Evolutionary conservation across 2,329 filamentous ascomycete species (phyloP).

Genomic region (Metarhizium robertsii): DNA sequence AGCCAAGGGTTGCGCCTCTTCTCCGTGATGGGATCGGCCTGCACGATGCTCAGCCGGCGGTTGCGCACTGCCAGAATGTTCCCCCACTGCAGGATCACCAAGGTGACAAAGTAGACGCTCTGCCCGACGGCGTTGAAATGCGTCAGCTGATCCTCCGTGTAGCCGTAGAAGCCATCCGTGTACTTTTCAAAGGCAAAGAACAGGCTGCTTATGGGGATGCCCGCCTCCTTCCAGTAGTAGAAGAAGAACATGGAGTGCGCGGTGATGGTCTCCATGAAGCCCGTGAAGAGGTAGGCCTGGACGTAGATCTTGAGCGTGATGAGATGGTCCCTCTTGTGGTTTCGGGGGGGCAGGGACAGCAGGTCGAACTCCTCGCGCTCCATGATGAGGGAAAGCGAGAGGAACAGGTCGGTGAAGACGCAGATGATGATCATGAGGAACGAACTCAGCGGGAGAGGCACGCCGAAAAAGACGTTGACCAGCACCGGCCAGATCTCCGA

Average conservation of each 20-base stretch:
- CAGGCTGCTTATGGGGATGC: constrained; percentile 36
- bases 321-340: constrained; percentile 39
- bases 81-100: constrained; percentile 45
- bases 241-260: constrained; percentile 46
- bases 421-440: constrained; percentile 52
- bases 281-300: constrained; percentile 43
- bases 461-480: constrained; percentile 45
- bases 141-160: constrained; percentile 32
- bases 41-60: constrained; percentile 40
- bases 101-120: constrained; percentile 43
- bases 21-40: constrained; percentile 38
- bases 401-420: constrained; percentile 45
- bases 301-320: constrained; percentile 42
- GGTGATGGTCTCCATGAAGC: constrained; percentile 38
- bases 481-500: constrained; percentile 50
- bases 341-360: constrained; percentile 38
- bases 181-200: constrained; percentile 42
- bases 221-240: constrained; percentile 38
- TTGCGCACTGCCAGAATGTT: constrained; percentile 43
- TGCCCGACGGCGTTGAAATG: constrained; percentile 40
- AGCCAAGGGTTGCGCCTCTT: constrained; percentile 41
- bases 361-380: constrained; percentile 47
- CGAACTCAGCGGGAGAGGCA: constrained; percentile 38
- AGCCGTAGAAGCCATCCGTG: constrained; percentile 37
- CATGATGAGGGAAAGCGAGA: constrained; percentile 42